A percentile compares a stretch with the other conserved stretches of the same genome.
These are phyloP conservation scores for Lupinus albus DNA, from an alignment of 306 rosid genomes.

Conservation along the genomic window DNA sequence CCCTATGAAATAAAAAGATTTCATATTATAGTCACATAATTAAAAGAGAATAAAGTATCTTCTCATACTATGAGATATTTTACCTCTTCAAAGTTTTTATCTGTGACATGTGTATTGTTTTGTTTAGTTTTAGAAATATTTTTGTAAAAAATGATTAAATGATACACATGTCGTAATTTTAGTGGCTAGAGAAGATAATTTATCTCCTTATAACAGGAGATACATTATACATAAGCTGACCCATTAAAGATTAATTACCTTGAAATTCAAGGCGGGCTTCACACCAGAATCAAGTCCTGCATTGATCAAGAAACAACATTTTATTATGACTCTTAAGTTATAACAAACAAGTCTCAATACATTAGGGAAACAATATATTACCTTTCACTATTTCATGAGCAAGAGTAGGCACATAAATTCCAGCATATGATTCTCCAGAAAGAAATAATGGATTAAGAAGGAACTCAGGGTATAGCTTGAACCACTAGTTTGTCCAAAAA, in stretches of 20 bases:
- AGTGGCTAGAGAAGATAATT: no score
- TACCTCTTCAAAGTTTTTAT: no score
- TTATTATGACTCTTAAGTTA: slow-evolving; percentile 12
- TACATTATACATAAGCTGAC: slow-evolving; percentile 1
- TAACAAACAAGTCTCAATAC: background rate
- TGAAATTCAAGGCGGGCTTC: slow-evolving; percentile 64
- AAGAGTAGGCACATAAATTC: slow-evolving; percentile 75
- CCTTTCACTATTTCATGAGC: slow-evolving; percentile 63
- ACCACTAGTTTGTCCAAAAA: slow-evolving; percentile 58
- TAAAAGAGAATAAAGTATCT: no score
- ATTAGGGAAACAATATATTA: slow-evolving; percentile 32
- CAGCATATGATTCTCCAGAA: slow-evolving; percentile 76
- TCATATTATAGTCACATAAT: slow-evolving; percentile 16
- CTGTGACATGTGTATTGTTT: no score
- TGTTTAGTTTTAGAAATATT: no score
- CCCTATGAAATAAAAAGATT: slow-evolving; percentile 50
- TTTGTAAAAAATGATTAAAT: no score
- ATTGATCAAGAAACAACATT: slow-evolving; percentile 22
- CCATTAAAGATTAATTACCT: slow-evolving; percentile 46
- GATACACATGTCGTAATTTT: no score
- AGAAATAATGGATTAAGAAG: slow-evolving; percentile 58
- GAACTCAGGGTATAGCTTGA: slow-evolving; percentile 63
- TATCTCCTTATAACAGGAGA: no score
- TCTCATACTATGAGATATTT: no score
- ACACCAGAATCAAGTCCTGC: slow-evolving; percentile 57